A percentile compares a stretch with the other conserved stretches of the same genome.
Evolutionary conservation across 768 basidiomycete genomes (phyloP).

Genomic region (Saitozyma sp.): DNA sequence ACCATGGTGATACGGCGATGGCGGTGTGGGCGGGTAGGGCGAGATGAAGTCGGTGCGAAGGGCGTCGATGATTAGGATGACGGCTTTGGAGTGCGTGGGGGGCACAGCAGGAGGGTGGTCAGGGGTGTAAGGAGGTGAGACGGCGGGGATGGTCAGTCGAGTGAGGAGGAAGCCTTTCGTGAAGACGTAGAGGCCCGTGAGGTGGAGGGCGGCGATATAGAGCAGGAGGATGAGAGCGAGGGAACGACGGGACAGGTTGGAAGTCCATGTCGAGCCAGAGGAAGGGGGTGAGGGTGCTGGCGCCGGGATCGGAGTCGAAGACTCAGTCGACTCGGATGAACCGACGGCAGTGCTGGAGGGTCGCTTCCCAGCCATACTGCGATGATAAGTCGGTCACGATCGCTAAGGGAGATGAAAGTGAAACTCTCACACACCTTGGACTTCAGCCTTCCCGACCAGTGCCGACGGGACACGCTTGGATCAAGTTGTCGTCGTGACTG

Average conservation of each 20-base stretch:
- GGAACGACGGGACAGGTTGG: slow-evolving; percentile 29
- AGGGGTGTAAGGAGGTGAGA: slow-evolving; percentile 54
- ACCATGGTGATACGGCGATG: slow-evolving; percentile 69
- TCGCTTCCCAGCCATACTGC: too few relatives aligned
- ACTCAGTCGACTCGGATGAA: neutral
- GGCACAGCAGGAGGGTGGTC: slow-evolving; percentile 52
- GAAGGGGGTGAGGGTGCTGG: too few relatives aligned
- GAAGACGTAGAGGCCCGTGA: slow-evolving; percentile 82
- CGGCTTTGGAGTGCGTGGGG: slow-evolving; percentile 73
- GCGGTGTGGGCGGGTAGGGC: slow-evolving; percentile 52
- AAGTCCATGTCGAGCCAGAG: slow-evolving; percentile 2
- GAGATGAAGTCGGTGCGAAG: slow-evolving; percentile 92
- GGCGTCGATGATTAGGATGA: slow-evolving; percentile 86
- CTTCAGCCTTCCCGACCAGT: too few relatives aligned
- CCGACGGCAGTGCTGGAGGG: too few relatives aligned
- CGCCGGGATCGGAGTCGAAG: neutral
- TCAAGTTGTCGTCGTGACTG: too few relatives aligned
- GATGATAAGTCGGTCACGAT: too few relatives aligned
- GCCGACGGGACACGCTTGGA: too few relatives aligned
- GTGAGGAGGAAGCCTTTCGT: slow-evolving; percentile 86
- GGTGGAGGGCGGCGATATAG: slow-evolving; percentile 64
- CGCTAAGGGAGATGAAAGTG: too few relatives aligned
- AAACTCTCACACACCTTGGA: too few relatives aligned
- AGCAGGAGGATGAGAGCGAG: slow-evolving; percentile 44
- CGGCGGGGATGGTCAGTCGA: slow-evolving; percentile 67